These are phyloP conservation scores for Xylariaceae sp. DNA, from an alignment of 2,329 filamentous ascomycete genomes.

Conservation along the genomic window DNA sequence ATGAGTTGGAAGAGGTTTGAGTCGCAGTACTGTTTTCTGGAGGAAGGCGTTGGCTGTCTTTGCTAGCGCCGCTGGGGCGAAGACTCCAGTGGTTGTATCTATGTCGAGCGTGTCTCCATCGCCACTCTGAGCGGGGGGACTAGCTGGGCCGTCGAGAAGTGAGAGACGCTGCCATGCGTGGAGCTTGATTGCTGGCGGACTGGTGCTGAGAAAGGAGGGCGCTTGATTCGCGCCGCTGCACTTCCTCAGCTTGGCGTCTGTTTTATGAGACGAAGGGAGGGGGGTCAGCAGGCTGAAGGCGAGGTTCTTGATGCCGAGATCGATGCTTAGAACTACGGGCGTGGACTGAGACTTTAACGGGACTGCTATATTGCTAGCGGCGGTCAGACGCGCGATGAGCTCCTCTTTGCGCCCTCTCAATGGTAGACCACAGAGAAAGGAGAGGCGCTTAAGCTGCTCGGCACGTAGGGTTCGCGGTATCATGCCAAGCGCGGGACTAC, in stretches of 20 bases:
- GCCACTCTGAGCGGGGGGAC: background rate
- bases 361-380: constrained; percentile 40
- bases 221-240: background rate
- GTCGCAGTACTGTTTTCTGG: constrained; percentile 48
- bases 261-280: background rate
- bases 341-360: background rate
- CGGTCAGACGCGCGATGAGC: constrained; percentile 58
- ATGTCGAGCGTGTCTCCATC: background rate
- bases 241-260: constrained; percentile 8
- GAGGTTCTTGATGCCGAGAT: constrained; percentile 84
- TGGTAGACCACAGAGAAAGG: constrained; percentile 65
- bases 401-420: constrained; percentile 65
- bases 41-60: constrained; percentile 44
- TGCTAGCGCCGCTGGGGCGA: constrained; percentile 46
- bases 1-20: constrained; percentile 70
- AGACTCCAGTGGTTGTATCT: constrained; percentile 24
- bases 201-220: constrained; percentile 15
- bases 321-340: constrained; percentile 72
- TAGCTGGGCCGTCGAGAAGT: constrained; percentile 5
- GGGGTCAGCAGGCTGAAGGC: constrained; percentile 69
- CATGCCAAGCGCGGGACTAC: background rate
- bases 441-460: constrained; percentile 66
- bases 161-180: constrained; percentile 45
- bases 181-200: constrained; percentile 33
- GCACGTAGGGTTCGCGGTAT: constrained; percentile 40